phyloP scores from a whole-genome alignment of 1,284 basidiomycete genomes.

The Cryptococcus sp. region DNA sequence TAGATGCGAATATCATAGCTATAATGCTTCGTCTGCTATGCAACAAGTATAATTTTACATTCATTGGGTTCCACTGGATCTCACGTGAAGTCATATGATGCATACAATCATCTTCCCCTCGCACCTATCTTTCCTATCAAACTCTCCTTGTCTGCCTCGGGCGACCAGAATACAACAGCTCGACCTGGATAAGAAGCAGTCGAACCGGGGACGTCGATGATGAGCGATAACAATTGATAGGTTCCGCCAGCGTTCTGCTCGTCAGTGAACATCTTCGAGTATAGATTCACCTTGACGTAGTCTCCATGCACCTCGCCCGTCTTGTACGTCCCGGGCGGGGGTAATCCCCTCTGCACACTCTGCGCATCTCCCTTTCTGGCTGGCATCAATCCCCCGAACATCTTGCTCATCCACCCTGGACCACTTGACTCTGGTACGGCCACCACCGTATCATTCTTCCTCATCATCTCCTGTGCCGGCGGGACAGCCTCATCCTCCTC shows the following conservation, averaged over 20 bases:
- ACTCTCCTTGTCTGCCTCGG: slow-evolving; percentile 40
- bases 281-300: slow-evolving; percentile 41
- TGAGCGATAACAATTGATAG: slow-evolving; percentile 39
- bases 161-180: slow-evolving; percentile 40
- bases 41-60: too few relatives aligned
- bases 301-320: slow-evolving; percentile 44
- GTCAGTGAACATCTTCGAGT: background rate
- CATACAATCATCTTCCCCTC: slow-evolving; percentile 2
- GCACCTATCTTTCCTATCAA: slow-evolving; percentile 22
- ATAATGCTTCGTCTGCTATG: too few relatives aligned
- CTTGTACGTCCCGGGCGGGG: slow-evolving; percentile 45
- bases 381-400: slow-evolving; percentile 12
- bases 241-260: slow-evolving; percentile 35
- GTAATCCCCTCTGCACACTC: slow-evolving; percentile 15
- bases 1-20: too few relatives aligned
- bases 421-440: background rate
- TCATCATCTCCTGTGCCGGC: background rate
- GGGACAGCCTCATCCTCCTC: background rate
- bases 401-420: slow-evolving; percentile 1
- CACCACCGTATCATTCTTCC: background rate
- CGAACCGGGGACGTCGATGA: slow-evolving; percentile 40
- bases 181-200: slow-evolving; percentile 34
- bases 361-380: background rate
- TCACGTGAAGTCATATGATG: background rate
- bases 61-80: background rate